Percentiles rank a stretch among this genome's conserved stretches.
These are phyloP conservation scores for Cicer judaicum DNA, from an alignment of 306 rosid genomes.

Conservation along the genomic window DNA sequence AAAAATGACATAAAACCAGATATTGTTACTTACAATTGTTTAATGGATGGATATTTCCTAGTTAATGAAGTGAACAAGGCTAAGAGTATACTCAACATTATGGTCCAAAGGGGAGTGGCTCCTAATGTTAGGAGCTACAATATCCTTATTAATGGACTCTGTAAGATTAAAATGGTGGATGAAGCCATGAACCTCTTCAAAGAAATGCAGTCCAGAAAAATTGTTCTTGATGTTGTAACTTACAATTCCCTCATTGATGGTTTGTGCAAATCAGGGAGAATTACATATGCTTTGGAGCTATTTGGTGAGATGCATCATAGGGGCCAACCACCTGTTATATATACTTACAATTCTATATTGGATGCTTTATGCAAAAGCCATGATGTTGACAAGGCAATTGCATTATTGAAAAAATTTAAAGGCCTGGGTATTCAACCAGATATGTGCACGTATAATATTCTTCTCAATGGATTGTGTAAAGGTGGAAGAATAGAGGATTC, in stretches of 20 bases:
- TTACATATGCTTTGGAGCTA: neutral
- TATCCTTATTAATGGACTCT: neutral
- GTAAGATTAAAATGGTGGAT: neutral
- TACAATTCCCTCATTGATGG: neutral
- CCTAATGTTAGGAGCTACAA: neutral
- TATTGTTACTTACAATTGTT: neutral
- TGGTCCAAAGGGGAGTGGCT: neutral
- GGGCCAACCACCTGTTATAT: neutral
- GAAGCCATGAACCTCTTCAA: slow-evolving; percentile 1
- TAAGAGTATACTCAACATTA: neutral
- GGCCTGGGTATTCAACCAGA: neutral
- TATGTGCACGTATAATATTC: neutral
- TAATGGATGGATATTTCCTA: neutral
- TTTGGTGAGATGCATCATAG: neutral
- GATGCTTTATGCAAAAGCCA: neutral
- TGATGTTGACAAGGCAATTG: slow-evolving; percentile 1
- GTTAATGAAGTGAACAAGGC: neutral
- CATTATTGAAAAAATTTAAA: neutral
- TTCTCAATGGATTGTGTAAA: neutral
- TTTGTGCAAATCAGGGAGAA: slow-evolving; percentile 1
- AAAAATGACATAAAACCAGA: neutral
- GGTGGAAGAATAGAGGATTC: neutral
- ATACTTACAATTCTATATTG: neutral
- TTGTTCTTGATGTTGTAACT: neutral
- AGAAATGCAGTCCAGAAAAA: neutral